These are phyloP conservation scores for Melastoma malabathricum DNA, from an alignment of 345 rosid species.

Conservation along the genomic window DNA sequence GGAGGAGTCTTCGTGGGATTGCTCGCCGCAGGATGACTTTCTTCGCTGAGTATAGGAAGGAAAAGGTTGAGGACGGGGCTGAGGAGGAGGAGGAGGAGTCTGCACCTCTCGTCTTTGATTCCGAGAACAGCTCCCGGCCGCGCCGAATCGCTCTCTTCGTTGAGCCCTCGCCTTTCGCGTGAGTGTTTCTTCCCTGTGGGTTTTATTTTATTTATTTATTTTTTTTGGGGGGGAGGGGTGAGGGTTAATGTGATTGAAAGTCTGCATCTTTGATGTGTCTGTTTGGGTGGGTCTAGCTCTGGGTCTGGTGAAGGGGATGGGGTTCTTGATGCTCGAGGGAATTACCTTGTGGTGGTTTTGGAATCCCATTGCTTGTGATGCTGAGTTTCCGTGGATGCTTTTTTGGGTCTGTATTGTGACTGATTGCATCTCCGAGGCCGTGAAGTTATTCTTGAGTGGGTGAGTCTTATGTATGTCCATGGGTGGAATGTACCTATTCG, in stretches of 20 bases:
- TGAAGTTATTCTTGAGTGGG: too few species aligned
- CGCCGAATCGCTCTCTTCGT: conserved; percentile 88
- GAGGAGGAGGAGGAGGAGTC: conserved; percentile 29
- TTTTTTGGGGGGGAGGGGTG: too few species aligned
- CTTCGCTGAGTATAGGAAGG: conserved; percentile 34
- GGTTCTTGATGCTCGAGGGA: conserved; percentile 1
- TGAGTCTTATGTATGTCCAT: not conserved
- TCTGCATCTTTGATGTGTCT: conserved; percentile 1
- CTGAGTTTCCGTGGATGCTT: not conserved
- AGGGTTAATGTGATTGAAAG: not conserved
- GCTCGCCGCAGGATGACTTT: conserved; percentile 29
- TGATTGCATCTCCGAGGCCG: not conserved
- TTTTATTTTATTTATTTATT: too few species aligned
- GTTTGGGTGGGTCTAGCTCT: not conserved
- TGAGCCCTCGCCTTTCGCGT: conserved; percentile 99
- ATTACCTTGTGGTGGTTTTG: conserved; percentile 3
- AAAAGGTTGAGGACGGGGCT: conserved; percentile 23
- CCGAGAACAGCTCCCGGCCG: conserved; percentile 40
- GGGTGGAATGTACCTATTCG: not conserved
- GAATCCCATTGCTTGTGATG: too few species aligned
- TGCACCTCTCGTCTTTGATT: conserved; percentile 37
- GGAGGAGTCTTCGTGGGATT: conserved; percentile 2
- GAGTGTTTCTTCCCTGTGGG: conserved; percentile 15
- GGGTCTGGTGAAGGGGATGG: not conserved
- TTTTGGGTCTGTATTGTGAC: not conserved